Percentiles rank a stretch among this genome's conserved stretches.
Conservation (phyloP, 768 basidiomycete species). For the Auriculariales sp. region DNA sequence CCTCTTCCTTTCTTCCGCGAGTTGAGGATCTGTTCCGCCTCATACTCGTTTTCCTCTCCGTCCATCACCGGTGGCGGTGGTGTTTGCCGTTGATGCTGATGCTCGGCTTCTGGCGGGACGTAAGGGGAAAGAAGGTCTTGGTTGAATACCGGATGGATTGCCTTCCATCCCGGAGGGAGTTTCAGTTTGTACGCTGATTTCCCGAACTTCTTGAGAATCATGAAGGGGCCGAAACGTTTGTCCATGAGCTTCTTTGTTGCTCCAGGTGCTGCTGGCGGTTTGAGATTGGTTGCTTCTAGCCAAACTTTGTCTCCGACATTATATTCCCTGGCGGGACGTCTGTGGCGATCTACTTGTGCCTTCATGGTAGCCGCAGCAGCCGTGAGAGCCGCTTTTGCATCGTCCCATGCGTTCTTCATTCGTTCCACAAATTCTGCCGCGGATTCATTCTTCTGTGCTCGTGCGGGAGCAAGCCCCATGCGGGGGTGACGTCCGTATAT, state of each 20-base stretch:
- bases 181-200: too few relatives aligned
- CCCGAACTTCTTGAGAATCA: too few relatives aligned
- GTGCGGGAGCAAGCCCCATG: constrained; percentile 1
- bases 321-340: too few relatives aligned
- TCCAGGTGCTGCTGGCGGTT: too few relatives aligned
- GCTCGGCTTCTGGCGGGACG: constrained; percentile 4
- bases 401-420: constrained; percentile 10
- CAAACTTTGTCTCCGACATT: too few relatives aligned
- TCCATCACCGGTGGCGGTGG: constrained; percentile 8
- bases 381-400: constrained; percentile 6
- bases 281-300: too few relatives aligned
- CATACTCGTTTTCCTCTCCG: constrained; percentile 5
- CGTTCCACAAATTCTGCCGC: constrained; percentile 9
- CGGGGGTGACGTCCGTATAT: constrained; percentile 12
- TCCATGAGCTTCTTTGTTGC: too few relatives aligned
- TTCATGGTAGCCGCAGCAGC: constrained; percentile 16
- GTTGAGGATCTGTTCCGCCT: constrained; percentile 13
- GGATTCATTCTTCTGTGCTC: constrained; percentile 3
- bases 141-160: too few relatives aligned
- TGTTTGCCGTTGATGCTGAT: constrained; percentile 6
- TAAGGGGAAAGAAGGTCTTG: constrained; percentile 7
- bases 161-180: too few relatives aligned
- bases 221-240: too few relatives aligned
- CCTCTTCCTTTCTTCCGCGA: too few relatives aligned
- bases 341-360: constrained; percentile 13